These are phyloP conservation scores for Cystobasidium pallidum DNA, from an alignment of 1,284 basidiomycete genomes.

Conservation along the genomic window DNA sequence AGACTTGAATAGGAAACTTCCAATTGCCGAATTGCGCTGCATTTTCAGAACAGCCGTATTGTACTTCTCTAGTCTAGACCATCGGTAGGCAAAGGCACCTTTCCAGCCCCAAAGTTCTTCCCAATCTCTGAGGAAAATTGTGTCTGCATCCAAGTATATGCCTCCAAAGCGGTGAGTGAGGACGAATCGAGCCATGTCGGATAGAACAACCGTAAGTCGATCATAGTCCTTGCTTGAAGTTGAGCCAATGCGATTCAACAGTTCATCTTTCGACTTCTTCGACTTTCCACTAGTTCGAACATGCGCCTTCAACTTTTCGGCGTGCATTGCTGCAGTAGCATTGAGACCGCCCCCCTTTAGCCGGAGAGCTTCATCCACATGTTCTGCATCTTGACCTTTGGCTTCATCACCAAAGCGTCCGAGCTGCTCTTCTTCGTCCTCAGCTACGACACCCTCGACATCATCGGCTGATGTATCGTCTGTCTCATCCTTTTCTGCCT, in stretches of 20 bases:
- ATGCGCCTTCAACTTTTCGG: slow-evolving; percentile 16
- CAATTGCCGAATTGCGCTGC: slow-evolving; percentile 77
- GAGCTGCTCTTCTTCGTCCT: slow-evolving; percentile 50
- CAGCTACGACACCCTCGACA: slow-evolving; percentile 46
- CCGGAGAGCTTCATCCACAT: slow-evolving; percentile 49
- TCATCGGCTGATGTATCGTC: slow-evolving; percentile 53
- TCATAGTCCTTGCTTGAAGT: slow-evolving; percentile 75
- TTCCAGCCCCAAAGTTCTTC: slow-evolving; percentile 86
- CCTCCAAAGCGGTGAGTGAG: slow-evolving; percentile 82
- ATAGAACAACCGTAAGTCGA: slow-evolving; percentile 76
- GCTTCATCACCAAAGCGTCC: slow-evolving; percentile 41
- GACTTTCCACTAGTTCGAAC: slow-evolving; percentile 32
- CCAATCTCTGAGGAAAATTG: slow-evolving; percentile 85
- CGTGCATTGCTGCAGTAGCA: slow-evolving; percentile 49
- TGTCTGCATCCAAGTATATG: slow-evolving; percentile 84
- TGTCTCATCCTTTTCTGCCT: slow-evolving; percentile 57
- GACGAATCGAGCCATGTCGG: slow-evolving; percentile 84
- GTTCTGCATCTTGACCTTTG: slow-evolving; percentile 38
- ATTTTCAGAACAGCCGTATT: slow-evolving; percentile 84
- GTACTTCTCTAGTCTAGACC: slow-evolving; percentile 77
- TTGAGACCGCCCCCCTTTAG: slow-evolving; percentile 49
- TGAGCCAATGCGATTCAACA: slow-evolving; percentile 75
- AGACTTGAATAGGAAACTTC: slow-evolving; percentile 78
- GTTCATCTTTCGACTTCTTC: slow-evolving; percentile 62
- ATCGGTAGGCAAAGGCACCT: slow-evolving; percentile 83